phyloP scores from a whole-genome alignment of 192 early-diverging fungal species.

The Piromyces finnis region DNA sequence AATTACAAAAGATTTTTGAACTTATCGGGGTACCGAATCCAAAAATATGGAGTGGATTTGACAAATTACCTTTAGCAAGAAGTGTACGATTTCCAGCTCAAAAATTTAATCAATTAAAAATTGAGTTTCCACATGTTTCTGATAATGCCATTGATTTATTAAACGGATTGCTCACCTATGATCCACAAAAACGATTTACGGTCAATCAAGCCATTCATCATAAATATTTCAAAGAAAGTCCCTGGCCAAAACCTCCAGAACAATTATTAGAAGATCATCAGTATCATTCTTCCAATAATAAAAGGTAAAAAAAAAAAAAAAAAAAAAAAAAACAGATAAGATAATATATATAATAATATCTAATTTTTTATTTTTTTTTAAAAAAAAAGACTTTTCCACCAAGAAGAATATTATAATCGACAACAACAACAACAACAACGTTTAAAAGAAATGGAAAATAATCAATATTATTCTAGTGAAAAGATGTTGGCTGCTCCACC shows the following conservation, averaged over 20 bases:
- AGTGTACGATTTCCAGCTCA: conserved; percentile 34
- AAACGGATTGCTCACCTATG: conserved; percentile 30
- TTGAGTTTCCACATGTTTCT: conserved; percentile 27
- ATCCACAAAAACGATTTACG: background rate
- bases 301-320: background rate
- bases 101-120: conserved; percentile 35
- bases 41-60: conserved; percentile 63
- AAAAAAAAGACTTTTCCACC: background rate
- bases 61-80: conserved; percentile 36
- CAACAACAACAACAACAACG: background rate
- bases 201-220: background rate
- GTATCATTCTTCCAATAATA: background rate
- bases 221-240: background rate
- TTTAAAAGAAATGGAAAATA: background rate
- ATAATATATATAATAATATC: too few species aligned
- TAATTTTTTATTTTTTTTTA: too few species aligned
- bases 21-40: conserved; percentile 74
- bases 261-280: background rate
- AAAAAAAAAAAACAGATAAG: too few species aligned
- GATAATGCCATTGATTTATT: conserved; percentile 38
- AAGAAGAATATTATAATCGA: background rate
- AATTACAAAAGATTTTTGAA: conserved; percentile 67
- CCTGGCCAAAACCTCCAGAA: background rate
- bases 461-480: background rate
- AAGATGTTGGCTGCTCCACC: background rate